Evolutionary conservation across 1,139 yeast genomes (phyloP).

Genomic region (Pneumocystis canis): DNA sequence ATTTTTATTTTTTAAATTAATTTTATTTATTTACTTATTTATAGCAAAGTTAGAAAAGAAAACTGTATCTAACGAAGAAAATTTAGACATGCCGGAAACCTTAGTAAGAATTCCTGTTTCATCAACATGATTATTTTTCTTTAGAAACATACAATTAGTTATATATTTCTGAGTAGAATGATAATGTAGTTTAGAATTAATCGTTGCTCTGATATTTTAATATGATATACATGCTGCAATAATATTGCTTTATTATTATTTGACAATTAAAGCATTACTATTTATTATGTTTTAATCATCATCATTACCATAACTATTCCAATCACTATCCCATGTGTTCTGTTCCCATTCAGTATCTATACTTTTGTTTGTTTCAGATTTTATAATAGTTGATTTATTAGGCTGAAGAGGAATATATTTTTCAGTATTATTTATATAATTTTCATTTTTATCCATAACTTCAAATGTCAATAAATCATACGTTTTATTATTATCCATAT

Average conservation of each 20-base stretch:
- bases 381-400: not conserved
- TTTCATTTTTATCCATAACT: not conserved
- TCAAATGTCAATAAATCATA: not conserved
- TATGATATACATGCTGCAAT: not conserved
- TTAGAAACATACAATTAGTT: not conserved
- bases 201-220: not conserved
- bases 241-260: not conserved
- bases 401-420: not conserved
- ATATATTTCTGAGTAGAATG: not conserved
- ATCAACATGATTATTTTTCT: not conserved
- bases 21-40: constrained; percentile 32
- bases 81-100: constrained; percentile 44
- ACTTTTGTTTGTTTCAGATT: not conserved
- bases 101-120: constrained; percentile 46
- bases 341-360: not conserved
- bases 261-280: not conserved
- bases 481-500: not conserved
- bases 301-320: not conserved
- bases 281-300: not conserved
- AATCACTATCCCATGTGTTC: not conserved
- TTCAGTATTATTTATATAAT: not conserved
- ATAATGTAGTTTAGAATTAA: not conserved
- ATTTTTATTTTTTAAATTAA: constrained; percentile 30
- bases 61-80: constrained; percentile 18
- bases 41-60: constrained; percentile 33